Conservation (phyloP, 2,329 filamentous ascomycete species). For the Talaromyces sp. region DNA sequence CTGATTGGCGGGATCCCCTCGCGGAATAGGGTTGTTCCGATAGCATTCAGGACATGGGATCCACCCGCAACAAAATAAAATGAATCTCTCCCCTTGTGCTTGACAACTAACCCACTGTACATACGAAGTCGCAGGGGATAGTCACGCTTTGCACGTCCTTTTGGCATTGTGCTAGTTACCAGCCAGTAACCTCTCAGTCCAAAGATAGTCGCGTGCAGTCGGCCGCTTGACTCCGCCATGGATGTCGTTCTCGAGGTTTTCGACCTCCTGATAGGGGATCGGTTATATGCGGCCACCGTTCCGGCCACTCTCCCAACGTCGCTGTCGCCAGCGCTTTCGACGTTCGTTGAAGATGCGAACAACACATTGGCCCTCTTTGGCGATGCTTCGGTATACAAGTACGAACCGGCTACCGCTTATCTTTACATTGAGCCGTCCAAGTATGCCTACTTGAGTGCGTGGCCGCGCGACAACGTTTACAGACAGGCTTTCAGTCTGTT, state of each 20-base stretch:
- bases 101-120: not conserved
- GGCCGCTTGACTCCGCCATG: constrained; percentile 54
- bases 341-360: constrained; percentile 54
- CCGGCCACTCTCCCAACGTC: constrained; percentile 57
- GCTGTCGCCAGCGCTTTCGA: constrained; percentile 49
- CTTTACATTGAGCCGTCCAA: constrained; percentile 66
- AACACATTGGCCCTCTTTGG: constrained; percentile 54
- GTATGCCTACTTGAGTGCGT: constrained; percentile 74
- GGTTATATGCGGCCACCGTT: constrained; percentile 67
- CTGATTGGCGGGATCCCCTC: not conserved
- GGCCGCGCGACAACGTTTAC: constrained; percentile 70
- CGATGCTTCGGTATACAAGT: constrained; percentile 47
- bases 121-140: not conserved
- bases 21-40: not conserved
- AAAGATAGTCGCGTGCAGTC: not conserved
- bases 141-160: too few relatives aligned
- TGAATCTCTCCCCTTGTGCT: not conserved
- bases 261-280: constrained; percentile 79
- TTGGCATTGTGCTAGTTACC: not conserved
- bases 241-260: constrained; percentile 84
- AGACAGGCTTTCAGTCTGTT: constrained; percentile 74
- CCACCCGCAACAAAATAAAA: constrained; percentile 1
- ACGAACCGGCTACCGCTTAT: constrained; percentile 68
- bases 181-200: not conserved
- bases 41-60: not conserved